These are phyloP conservation scores for Linaria vulgaris DNA, from an alignment of 257 asterid genomes.

Conservation along the genomic window DNA sequence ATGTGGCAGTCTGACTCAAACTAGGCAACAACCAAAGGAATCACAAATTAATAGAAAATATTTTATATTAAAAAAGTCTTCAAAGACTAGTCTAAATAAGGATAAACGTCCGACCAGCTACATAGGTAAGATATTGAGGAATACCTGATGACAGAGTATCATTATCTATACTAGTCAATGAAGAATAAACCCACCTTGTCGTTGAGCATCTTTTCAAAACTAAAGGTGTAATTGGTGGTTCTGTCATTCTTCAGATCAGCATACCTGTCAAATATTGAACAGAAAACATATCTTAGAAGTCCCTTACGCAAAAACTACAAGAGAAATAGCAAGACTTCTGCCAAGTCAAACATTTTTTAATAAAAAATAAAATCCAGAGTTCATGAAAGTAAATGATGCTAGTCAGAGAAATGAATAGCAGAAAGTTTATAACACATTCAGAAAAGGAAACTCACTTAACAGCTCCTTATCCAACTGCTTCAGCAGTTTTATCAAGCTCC, in stretches of 20 bases:
- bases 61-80: no score
- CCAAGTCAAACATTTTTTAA: no score
- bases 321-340: background rate
- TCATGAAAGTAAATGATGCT: background rate
- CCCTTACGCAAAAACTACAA: background rate
- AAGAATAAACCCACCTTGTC: slow-evolving; percentile 61
- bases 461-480: slow-evolving; percentile 98
- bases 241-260: slow-evolving; percentile 95
- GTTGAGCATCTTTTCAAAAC: slow-evolving; percentile 89
- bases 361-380: background rate
- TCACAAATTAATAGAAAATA: no score
- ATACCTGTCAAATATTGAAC: slow-evolving; percentile 51
- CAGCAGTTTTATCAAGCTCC: slow-evolving; percentile 91
- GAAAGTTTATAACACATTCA: no score
- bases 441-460: slow-evolving; percentile 65
- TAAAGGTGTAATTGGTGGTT: slow-evolving; percentile 81
- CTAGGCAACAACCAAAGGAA: no score
- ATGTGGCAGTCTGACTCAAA: no score
- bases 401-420: no score
- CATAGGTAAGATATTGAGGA: no score
- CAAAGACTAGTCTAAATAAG: no score
- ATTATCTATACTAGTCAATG: no score
- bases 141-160: no score
- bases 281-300: background rate
- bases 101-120: no score